Conservation (phyloP, 2,329 filamentous ascomycete genomes). For the Elsinoe arachidis region DNA sequence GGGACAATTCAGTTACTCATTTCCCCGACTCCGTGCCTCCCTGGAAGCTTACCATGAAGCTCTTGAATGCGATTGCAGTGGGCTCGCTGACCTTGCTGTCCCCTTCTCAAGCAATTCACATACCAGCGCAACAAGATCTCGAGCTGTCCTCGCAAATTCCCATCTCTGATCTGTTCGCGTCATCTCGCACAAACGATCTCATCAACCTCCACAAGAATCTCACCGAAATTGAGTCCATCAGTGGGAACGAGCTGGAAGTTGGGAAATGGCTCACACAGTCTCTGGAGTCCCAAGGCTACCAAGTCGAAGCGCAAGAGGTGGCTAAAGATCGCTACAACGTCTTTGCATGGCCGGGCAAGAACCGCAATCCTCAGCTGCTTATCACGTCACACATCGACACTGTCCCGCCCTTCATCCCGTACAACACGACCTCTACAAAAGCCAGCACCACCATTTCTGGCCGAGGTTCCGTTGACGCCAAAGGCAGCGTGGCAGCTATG, state of each 20-base stretch:
- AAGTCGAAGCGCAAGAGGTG: constrained; percentile 51
- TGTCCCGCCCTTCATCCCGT: constrained; percentile 64
- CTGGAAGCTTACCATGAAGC: background rate
- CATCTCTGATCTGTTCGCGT: background rate
- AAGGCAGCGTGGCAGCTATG: constrained; percentile 58
- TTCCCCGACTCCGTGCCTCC: too few species aligned
- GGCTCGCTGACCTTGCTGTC: background rate
- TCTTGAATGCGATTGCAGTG: background rate
- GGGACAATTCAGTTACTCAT: too few species aligned
- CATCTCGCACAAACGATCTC: constrained; percentile 37
- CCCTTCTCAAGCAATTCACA: background rate
- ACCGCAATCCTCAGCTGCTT: constrained; percentile 51
- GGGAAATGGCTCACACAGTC: constrained; percentile 61
- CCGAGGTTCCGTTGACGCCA: constrained; percentile 60
- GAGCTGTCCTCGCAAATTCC: background rate
- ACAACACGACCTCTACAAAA: constrained; percentile 46
- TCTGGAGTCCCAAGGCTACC: constrained; percentile 52
- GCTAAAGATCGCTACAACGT: constrained; percentile 59
- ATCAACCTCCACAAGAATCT: constrained; percentile 67
- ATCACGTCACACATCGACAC: constrained; percentile 76
- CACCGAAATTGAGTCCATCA: constrained; percentile 65
- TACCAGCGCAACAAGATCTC: background rate
- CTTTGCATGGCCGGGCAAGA: constrained; percentile 52
- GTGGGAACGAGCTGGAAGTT: constrained; percentile 58
- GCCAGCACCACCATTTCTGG: constrained; percentile 53